Percentiles rank a stretch among this genome's conserved stretches.
Conservation (phyloP, 2,329 filamentous ascomycete genomes). For the Pseudocercospora fuligena region DNA sequence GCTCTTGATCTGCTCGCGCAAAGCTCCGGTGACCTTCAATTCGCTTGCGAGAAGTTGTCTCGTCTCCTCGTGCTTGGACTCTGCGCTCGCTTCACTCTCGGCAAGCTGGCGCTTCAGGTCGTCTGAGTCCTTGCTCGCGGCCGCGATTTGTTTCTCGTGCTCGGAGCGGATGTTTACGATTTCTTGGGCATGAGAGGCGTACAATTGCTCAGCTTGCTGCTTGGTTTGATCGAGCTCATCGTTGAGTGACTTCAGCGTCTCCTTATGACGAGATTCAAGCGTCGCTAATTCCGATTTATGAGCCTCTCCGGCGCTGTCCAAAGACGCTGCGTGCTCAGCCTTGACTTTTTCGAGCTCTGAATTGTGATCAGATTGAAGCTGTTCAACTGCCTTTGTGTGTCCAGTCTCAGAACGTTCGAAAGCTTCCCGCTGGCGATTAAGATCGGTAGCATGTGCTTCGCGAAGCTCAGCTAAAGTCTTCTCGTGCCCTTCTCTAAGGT, state of each 20-base stretch:
- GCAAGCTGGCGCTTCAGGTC: constrained; percentile 6
- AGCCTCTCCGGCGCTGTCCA: constrained; percentile 4
- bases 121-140: constrained; percentile 9
- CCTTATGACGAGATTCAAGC: constrained; percentile 14
- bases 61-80: background rate
- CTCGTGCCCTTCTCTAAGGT: no score
- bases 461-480: no score
- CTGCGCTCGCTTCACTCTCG: constrained; percentile 1
- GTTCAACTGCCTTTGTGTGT: no score
- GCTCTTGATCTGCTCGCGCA: background rate
- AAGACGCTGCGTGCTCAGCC: constrained; percentile 7
- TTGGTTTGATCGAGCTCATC: constrained; percentile 12
- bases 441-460: no score
- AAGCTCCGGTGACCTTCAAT: constrained; percentile 6
- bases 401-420: no score
- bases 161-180: background rate
- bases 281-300: constrained; percentile 17
- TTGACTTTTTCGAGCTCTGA: constrained; percentile 11
- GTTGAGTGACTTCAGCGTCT: constrained; percentile 13
- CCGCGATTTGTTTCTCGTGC: constrained; percentile 2
- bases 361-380: background rate
- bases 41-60: background rate
- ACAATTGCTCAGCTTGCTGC: constrained; percentile 14
- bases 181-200: constrained; percentile 7
- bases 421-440: no score